These are phyloP conservation scores for Rhizoclosmatium globosum DNA, from an alignment of 192 early-diverging fungal species.

Conservation along the genomic window DNA sequence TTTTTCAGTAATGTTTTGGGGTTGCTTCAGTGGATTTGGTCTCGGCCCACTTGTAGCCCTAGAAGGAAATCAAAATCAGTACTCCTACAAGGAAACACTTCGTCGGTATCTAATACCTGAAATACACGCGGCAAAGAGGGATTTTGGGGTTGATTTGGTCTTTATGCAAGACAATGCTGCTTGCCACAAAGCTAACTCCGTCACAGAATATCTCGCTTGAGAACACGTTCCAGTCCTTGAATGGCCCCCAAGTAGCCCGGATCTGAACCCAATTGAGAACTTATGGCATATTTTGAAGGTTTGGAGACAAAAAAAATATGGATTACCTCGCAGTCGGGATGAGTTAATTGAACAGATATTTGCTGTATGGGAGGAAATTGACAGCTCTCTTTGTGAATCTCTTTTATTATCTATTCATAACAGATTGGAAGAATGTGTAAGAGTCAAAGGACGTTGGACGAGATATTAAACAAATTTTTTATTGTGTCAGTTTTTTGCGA, in stretches of 20 bases:
- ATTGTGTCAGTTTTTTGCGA: constrained; percentile 1
- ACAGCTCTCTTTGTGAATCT: background rate
- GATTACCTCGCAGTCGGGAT: no score
- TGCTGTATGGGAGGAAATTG: no score
- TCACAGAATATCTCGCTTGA: background rate
- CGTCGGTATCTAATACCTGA: no score
- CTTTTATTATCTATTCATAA: constrained; percentile 7
- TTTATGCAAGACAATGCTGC: background rate
- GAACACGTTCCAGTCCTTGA: background rate
- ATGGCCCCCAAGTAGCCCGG: background rate
- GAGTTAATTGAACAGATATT: no score
- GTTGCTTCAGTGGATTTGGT: background rate
- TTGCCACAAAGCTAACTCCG: background rate
- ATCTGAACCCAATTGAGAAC: no score
- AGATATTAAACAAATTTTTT: no score
- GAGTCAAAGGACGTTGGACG: no score
- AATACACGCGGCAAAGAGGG: background rate
- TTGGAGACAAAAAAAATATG: no score
- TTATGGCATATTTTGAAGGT: no score
- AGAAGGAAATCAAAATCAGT: background rate
- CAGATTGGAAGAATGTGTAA: no score
- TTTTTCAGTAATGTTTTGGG: background rate
- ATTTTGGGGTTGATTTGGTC: background rate
- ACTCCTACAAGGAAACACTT: background rate
- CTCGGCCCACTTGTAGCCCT: background rate